phyloP scores from a whole-genome alignment of 768 basidiomycete species.

The Suillus clintonianus region DNA sequence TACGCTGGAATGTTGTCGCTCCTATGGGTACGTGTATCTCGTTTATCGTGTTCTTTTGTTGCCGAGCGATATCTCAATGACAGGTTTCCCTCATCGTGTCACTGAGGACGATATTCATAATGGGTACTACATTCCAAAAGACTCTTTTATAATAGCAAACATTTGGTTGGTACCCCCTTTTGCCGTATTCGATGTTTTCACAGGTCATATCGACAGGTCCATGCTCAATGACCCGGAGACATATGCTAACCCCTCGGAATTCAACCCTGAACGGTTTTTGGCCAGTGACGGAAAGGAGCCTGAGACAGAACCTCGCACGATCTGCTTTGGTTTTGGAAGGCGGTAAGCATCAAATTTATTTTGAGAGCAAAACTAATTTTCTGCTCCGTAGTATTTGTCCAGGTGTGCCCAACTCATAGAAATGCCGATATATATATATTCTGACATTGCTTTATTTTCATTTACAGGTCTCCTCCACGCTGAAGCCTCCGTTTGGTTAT shows the following conservation, averaged over 20 bases:
- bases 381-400: slow-evolving; percentile 25
- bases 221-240: slow-evolving; percentile 36
- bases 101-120: slow-evolving; percentile 64
- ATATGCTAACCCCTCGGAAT: slow-evolving; percentile 55
- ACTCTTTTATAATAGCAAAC: slow-evolving; percentile 27
- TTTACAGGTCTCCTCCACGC: slow-evolving; percentile 51
- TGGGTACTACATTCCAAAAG: slow-evolving; percentile 62
- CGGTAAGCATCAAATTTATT: slow-evolving; percentile 37
- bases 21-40: slow-evolving; percentile 42
- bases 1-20: slow-evolving; percentile 43
- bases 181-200: slow-evolving; percentile 10
- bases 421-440: not conserved
- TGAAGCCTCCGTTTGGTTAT: slow-evolving; percentile 50
- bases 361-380: slow-evolving; percentile 8
- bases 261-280: slow-evolving; percentile 65
- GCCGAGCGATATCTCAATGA: slow-evolving; percentile 28
- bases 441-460: slow-evolving; percentile 6
- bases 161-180: slow-evolving; percentile 15
- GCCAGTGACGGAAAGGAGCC: slow-evolving; percentile 33
- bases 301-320: slow-evolving; percentile 57
- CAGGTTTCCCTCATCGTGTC: slow-evolving; percentile 47
- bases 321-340: slow-evolving; percentile 74
- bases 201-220: slow-evolving; percentile 15
- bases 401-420: slow-evolving; percentile 15
- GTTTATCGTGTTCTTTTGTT: slow-evolving; percentile 27